These are phyloP conservation scores for Berberis vulgaris DNA, from an alignment of 164 flowering plant genomes.

Conservation along the genomic window DNA sequence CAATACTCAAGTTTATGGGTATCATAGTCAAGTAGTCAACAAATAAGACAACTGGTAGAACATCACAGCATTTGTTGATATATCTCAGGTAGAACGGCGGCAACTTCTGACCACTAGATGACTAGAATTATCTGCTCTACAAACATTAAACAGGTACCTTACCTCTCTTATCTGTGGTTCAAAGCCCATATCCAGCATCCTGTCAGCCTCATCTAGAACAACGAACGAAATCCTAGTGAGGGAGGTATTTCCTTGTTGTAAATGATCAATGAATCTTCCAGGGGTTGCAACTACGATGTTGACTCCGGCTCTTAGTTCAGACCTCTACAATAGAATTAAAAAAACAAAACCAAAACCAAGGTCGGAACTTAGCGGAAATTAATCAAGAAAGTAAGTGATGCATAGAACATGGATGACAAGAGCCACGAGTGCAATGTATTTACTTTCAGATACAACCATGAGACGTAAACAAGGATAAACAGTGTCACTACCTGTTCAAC, in stretches of 20 bases:
- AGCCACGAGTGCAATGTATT: neutral
- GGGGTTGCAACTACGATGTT: conserved; percentile 68
- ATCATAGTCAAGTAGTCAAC: neutral
- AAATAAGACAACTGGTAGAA: neutral
- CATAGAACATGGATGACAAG: too few relatives aligned
- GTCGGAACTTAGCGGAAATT: too few relatives aligned
- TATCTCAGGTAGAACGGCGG: too few relatives aligned
- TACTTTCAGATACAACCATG: too few relatives aligned
- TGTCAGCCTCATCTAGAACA: conserved; percentile 66
- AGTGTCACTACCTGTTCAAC: neutral
- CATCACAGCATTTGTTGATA: too few relatives aligned
- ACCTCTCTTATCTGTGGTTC: conserved; percentile 48
- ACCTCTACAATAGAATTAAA: conserved; percentile 10
- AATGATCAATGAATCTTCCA: conserved; percentile 61
- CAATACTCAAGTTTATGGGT: too few relatives aligned
- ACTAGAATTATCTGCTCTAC: too few relatives aligned
- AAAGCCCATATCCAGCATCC: conserved; percentile 80
- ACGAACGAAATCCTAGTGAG: conserved; percentile 42
- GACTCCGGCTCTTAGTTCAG: conserved; percentile 39
- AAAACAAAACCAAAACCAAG: neutral
- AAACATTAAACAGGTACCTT: neutral
- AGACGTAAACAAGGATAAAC: neutral
- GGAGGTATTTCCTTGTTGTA: conserved; percentile 45
- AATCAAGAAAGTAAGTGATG: too few relatives aligned
- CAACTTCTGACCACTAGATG: too few relatives aligned